Evolutionary conservation across 768 basidiomycete genomes (phyloP).

Genomic region (Udeniomyces megalosporus): DNA sequence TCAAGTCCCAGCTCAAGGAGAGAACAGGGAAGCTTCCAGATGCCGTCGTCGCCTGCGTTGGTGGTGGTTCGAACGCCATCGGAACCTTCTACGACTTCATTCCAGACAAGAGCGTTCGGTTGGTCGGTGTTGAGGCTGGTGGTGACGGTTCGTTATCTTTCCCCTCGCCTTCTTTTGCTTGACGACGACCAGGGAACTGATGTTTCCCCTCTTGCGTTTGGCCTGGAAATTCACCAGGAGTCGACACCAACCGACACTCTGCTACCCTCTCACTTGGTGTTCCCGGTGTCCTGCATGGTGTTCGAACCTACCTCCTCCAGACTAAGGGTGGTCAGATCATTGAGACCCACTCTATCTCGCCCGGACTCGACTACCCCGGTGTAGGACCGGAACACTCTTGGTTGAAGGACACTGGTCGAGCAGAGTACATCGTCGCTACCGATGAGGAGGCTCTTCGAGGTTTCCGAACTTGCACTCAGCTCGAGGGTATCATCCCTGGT

Average conservation of each 20-base stretch:
- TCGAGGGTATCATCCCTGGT: slow-evolving; percentile 96
- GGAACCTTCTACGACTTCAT: slow-evolving; percentile 98
- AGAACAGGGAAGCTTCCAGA: slow-evolving; percentile 74
- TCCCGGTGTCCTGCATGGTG: slow-evolving; percentile 90
- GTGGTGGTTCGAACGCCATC: slow-evolving; percentile 94
- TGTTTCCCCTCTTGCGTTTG: neutral
- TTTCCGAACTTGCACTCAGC: slow-evolving; percentile 77
- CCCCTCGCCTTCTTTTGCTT: neutral
- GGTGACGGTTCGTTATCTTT: slow-evolving; percentile 57
- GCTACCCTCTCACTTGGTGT: slow-evolving; percentile 82
- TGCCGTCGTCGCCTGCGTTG: slow-evolving; percentile 88
- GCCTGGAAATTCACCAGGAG: slow-evolving; percentile 35
- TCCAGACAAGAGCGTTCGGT: slow-evolving; percentile 59
- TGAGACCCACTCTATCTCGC: slow-evolving; percentile 93
- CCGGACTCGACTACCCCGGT: slow-evolving; percentile 77
- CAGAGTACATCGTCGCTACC: slow-evolving; percentile 81
- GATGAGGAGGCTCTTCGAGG: slow-evolving; percentile 88
- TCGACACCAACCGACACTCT: slow-evolving; percentile 71
- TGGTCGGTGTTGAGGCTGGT: slow-evolving; percentile 92
- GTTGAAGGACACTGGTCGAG: slow-evolving; percentile 85
- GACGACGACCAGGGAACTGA: neutral
- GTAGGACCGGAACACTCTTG: slow-evolving; percentile 97
- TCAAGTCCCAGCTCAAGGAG: slow-evolving; percentile 66
- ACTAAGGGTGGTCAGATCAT: slow-evolving; percentile 77
- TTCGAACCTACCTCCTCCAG: slow-evolving; percentile 87